Percentiles rank a stretch among this genome's conserved stretches.
phyloP scores from a whole-genome alignment of 2,329 filamentous ascomycete genomes.

The Nemania serpens region DNA sequence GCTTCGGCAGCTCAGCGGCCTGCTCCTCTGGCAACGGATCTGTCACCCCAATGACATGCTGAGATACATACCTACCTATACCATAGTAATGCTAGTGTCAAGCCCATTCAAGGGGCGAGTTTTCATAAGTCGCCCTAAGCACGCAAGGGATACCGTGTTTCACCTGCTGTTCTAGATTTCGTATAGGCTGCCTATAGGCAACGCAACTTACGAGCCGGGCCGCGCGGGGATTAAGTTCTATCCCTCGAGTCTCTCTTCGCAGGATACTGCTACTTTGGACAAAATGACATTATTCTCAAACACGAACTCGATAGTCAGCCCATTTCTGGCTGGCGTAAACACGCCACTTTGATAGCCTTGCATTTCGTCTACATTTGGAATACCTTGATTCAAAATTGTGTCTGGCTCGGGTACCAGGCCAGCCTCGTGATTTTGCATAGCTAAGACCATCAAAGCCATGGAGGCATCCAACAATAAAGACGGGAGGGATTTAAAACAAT shows the following conservation, averaged over 20 bases:
- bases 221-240: not conserved
- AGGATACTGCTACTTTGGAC: not conserved
- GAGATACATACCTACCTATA: slow-evolving; percentile 6
- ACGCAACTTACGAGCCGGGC: not conserved
- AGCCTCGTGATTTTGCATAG: no score
- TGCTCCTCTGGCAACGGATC: slow-evolving; percentile 18
- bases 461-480: not conserved
- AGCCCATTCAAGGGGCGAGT: not conserved
- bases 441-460: not conserved
- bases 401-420: not conserved
- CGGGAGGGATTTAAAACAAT: not conserved
- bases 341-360: not conserved
- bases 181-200: not conserved
- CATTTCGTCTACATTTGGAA: not conserved
- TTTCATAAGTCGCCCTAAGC: not conserved
- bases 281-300: not conserved
- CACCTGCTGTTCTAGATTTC: not conserved
- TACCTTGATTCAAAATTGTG: not conserved
- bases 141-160: slow-evolving; percentile 16
- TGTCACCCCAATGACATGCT: not conserved
- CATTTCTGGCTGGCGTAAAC: not conserved
- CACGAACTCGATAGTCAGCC: not conserved
- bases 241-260: not conserved
- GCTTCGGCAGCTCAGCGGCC: slow-evolving; percentile 18
- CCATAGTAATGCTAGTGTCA: slow-evolving; percentile 3